phyloP scores from a whole-genome alignment of 1,284 basidiomycete genomes.

The Tilletia walkeri region DNA sequence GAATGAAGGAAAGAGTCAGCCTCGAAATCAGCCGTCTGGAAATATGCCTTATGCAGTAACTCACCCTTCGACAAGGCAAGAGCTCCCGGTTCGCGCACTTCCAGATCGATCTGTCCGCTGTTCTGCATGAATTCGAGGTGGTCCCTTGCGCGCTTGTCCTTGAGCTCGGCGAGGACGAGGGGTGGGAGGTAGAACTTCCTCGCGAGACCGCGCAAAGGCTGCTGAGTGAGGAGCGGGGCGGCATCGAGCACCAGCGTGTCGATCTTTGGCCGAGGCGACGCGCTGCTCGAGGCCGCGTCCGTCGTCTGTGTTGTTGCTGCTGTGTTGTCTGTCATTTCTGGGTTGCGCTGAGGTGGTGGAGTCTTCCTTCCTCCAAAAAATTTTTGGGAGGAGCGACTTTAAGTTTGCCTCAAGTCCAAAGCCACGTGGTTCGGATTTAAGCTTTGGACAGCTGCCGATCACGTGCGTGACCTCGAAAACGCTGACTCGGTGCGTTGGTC shows the following conservation, averaged over 20 bases:
- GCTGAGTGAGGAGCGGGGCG: slow-evolving; percentile 49
- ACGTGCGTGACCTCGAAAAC: too few species aligned
- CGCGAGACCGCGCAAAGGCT: slow-evolving; percentile 44
- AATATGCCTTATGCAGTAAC: not conserved
- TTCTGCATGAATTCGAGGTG: slow-evolving; percentile 45
- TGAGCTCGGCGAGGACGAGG: slow-evolving; percentile 49
- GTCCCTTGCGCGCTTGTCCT: slow-evolving; percentile 46
- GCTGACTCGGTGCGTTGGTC: too few species aligned
- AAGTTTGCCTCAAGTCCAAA: too few species aligned
- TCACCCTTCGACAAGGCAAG: slow-evolving; percentile 35
- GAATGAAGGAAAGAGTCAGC: not conserved
- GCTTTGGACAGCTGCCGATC: too few species aligned
- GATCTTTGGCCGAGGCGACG: slow-evolving; percentile 25
- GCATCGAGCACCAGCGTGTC: slow-evolving; percentile 51
- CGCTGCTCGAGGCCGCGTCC: not conserved
- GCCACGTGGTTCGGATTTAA: too few species aligned
- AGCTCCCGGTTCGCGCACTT: slow-evolving; percentile 44
- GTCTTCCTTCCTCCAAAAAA: not conserved
- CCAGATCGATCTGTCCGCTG: slow-evolving; percentile 42
- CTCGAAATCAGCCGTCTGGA: not conserved
- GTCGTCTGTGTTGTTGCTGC: not conserved
- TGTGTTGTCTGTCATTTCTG: not conserved
- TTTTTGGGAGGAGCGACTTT: not conserved
- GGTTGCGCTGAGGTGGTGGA: not conserved
- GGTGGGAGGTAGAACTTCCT: slow-evolving; percentile 50